phyloP scores from a whole-genome alignment of 176 grass and related monocot genomes.

The Elaeis guineensis region DNA sequence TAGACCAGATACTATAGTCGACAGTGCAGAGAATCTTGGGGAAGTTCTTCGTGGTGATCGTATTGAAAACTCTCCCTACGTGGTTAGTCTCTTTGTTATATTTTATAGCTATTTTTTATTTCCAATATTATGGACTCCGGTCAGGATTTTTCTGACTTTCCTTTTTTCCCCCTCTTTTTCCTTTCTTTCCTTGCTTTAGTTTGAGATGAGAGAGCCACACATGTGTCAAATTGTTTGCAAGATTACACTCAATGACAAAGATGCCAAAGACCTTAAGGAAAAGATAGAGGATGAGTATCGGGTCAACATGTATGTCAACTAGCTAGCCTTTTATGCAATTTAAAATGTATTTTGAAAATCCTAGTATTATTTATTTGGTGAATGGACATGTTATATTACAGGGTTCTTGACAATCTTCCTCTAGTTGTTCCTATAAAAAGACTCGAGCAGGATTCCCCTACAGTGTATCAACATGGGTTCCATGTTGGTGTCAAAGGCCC shows the following conservation, averaged over 20 bases:
- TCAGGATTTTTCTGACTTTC: no score
- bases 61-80: conserved; percentile 56
- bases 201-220: conserved; percentile 51
- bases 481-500: conserved; percentile 50
- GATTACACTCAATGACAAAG: conserved; percentile 26
- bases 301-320: conserved; percentile 44
- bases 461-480: conserved; percentile 48
- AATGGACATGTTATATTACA: conserved; percentile 16
- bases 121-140: no score
- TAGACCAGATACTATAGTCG: conserved; percentile 36
- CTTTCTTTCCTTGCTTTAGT: conserved; percentile 19
- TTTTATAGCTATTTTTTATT: no score
- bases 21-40: conserved; percentile 50
- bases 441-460: conserved; percentile 22
- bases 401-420: conserved; percentile 63
- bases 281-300: conserved; percentile 65
- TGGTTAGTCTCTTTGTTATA: conserved; percentile 26
- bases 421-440: conserved; percentile 40
- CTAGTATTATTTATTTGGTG: no score
- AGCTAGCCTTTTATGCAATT: neutral
- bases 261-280: conserved; percentile 56
- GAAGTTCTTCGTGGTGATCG: conserved; percentile 67
- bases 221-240: conserved; percentile 61
- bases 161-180: no score
- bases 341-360: no score